phyloP scores from a whole-genome alignment of 2,329 filamentous ascomycete genomes.

The Tympanopsis confertula region DNA sequence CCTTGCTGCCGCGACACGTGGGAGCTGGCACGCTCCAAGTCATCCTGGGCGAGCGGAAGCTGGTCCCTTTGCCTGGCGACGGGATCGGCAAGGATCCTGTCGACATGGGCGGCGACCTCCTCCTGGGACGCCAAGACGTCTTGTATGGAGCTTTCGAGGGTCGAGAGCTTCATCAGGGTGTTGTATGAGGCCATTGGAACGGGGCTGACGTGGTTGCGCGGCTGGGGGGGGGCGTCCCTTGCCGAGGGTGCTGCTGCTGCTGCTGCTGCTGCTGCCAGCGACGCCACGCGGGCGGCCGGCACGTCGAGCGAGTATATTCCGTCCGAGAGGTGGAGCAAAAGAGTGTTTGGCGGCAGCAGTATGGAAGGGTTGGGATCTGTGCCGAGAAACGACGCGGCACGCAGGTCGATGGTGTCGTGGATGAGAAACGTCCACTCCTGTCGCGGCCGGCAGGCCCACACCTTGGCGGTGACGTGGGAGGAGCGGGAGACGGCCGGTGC shows the following conservation, averaged over 20 bases:
- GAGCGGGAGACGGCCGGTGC: constrained; percentile 53
- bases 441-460: constrained; percentile 58
- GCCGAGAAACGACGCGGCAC: constrained; percentile 67
- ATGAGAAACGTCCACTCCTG: constrained; percentile 53
- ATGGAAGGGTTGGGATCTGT: constrained; percentile 55
- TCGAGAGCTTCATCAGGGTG: constrained; percentile 75
- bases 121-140: constrained; percentile 73
- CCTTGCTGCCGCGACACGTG: constrained; percentile 55
- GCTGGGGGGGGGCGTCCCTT: constrained; percentile 30
- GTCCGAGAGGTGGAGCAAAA: constrained; percentile 76
- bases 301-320: constrained; percentile 76
- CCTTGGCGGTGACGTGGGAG: constrained; percentile 51
- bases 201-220: constrained; percentile 37
- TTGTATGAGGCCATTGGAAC: constrained; percentile 71
- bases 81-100: constrained; percentile 33
- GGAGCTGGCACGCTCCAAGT: constrained; percentile 31
- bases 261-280: constrained; percentile 2
- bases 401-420: constrained; percentile 61
- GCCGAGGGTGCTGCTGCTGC: too few relatives aligned
- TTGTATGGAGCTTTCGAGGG: constrained; percentile 80
- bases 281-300: constrained; percentile 28
- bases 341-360: constrained; percentile 72
- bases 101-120: constrained; percentile 68
- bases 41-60: constrained; percentile 35
- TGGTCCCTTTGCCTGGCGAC: constrained; percentile 28